Conservation (phyloP, 1,284 basidiomycete genomes). For the Boletus sp. region DNA sequence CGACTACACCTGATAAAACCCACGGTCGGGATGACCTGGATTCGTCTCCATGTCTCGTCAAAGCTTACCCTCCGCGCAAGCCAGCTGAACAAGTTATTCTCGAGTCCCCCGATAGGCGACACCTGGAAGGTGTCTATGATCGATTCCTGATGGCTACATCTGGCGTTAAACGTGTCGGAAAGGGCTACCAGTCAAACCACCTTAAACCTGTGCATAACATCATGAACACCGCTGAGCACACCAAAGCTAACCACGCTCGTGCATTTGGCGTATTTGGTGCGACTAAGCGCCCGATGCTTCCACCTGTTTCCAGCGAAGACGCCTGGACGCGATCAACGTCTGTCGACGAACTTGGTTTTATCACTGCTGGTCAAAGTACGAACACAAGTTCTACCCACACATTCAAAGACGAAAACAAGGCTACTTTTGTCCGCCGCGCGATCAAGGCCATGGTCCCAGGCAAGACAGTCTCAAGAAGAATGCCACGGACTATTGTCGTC, state of each 20-base stretch:
- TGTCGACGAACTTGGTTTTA: slow-evolving; percentile 59
- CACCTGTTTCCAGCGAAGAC: slow-evolving; percentile 69
- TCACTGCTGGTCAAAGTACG: slow-evolving; percentile 39
- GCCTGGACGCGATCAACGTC: slow-evolving; percentile 44
- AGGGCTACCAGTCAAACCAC: slow-evolving; percentile 74
- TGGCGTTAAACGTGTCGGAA: slow-evolving; percentile 72
- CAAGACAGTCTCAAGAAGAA: slow-evolving; percentile 50
- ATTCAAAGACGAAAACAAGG: slow-evolving; percentile 51
- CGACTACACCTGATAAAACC: slow-evolving; percentile 34
- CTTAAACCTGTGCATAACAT: slow-evolving; percentile 40
- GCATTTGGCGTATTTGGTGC: slow-evolving; percentile 57
- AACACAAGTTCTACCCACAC: slow-evolving; percentile 29
- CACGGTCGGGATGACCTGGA: slow-evolving; percentile 50
- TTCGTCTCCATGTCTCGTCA: slow-evolving; percentile 60
- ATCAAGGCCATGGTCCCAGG: slow-evolving; percentile 68
- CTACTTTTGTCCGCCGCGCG: slow-evolving; percentile 62
- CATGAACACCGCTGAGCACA: slow-evolving; percentile 21
- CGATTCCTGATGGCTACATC: slow-evolving; percentile 77
- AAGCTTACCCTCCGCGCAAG: slow-evolving; percentile 60
- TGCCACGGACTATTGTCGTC: slow-evolving; percentile 43
- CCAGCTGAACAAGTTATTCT: slow-evolving; percentile 43
- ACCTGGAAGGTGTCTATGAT: slow-evolving; percentile 72
- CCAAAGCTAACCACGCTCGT: slow-evolving; percentile 40
- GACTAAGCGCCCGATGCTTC: slow-evolving; percentile 59
- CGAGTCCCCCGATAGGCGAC: slow-evolving; percentile 59